Percentiles rank a stretch among this genome's conserved stretches.
These are phyloP conservation scores for Hypoxylon rickii DNA, from an alignment of 495 filamentous ascomycete genomes.

Conservation along the genomic window DNA sequence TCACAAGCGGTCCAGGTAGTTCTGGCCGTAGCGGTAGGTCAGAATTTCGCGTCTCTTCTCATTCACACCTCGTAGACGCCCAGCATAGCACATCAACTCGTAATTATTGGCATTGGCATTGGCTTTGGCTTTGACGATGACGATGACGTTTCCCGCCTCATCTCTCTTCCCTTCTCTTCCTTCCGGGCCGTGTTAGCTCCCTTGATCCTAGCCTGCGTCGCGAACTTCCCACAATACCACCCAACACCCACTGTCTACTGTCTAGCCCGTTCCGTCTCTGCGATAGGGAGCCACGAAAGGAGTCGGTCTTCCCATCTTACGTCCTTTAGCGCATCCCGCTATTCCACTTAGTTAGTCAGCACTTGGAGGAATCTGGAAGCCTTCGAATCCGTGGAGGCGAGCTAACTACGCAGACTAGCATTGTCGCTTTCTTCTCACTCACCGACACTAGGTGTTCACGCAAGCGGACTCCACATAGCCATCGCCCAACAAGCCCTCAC, in stretches of 20 bases:
- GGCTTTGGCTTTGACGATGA: slow-evolving; percentile 16
- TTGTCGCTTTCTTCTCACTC: neutral
- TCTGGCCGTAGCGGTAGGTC: slow-evolving; percentile 16
- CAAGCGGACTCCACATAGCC: neutral
- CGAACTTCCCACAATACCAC: neutral
- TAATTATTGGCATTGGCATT: too few species aligned
- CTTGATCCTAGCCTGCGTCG: neutral
- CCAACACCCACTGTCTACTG: too few species aligned
- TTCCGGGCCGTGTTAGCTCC: neutral
- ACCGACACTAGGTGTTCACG: neutral
- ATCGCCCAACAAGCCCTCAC: neutral
- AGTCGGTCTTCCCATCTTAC: neutral
- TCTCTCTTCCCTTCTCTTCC: neutral
- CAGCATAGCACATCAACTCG: slow-evolving; percentile 6
- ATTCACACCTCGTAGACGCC: slow-evolving; percentile 11
- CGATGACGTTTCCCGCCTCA: neutral
- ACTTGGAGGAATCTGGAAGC: neutral
- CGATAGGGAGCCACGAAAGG: too few species aligned
- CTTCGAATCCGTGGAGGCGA: neutral
- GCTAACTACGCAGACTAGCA: too few species aligned
- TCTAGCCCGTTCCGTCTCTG: too few species aligned
- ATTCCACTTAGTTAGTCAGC: neutral
- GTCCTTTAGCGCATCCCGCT: neutral
- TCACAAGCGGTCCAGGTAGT: too few species aligned
- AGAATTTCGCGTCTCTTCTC: slow-evolving; percentile 5